Percentiles rank a stretch among this genome's conserved stretches.
These are phyloP conservation scores for Nicotiana otophora DNA, from an alignment of 257 asterid genomes.

Conservation along the genomic window DNA sequence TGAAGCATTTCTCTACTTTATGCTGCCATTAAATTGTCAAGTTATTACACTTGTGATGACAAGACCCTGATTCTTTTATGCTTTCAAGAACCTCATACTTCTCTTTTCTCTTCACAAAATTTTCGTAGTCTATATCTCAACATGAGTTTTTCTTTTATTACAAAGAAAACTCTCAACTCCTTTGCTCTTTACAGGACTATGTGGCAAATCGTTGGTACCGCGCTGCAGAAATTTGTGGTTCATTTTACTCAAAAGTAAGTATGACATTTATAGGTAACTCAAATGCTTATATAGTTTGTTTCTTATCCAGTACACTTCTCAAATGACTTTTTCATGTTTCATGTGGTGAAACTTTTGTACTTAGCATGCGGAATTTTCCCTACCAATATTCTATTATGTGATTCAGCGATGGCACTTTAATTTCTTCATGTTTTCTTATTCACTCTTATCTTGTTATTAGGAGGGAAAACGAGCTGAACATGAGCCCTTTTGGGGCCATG, in stretches of 20 bases:
- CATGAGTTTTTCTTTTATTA: neutral
- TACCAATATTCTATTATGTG: neutral
- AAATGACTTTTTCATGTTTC: neutral
- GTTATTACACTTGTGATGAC: neutral
- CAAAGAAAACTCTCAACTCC: conserved; percentile 4
- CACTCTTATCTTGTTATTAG: neutral
- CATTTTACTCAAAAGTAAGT: conserved; percentile 90
- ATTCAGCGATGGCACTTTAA: neutral
- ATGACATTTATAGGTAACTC: neutral
- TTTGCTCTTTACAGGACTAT: conserved; percentile 55
- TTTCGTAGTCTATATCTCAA: neutral
- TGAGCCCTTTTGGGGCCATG: neutral
- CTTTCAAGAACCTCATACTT: neutral
- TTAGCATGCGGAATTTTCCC: neutral
- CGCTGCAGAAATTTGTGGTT: conserved; percentile 99
- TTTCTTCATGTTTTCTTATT: neutral
- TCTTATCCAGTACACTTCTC: neutral
- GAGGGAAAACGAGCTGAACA: neutral
- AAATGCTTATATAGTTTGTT: neutral
- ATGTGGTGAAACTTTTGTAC: neutral
- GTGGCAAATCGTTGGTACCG: conserved; percentile 99
- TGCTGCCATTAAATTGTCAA: neutral
- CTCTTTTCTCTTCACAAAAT: neutral
- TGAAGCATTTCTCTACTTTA: conserved; percentile 24
- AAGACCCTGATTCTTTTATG: neutral